A percentile compares a stretch with the other conserved stretches of the same genome.
Conservation (phyloP, 192 early-diverging fungal species). For the Coemansia erecta region DNA sequence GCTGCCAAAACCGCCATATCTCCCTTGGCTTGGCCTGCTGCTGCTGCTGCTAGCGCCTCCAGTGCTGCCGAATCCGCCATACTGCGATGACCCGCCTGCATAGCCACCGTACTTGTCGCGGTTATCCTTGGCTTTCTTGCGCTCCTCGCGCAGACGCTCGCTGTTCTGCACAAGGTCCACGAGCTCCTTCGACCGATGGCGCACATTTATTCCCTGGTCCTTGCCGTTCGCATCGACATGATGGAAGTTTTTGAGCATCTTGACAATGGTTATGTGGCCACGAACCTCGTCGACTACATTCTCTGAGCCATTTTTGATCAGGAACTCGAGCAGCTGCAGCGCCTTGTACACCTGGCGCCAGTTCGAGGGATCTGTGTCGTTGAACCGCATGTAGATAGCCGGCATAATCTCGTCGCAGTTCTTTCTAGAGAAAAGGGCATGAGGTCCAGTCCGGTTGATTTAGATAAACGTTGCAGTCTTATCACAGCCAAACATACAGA, state of each 20-base stretch:
- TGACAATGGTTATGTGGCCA: constrained; percentile 84
- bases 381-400: constrained; percentile 81
- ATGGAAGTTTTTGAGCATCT: constrained; percentile 83
- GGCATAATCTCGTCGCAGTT: constrained; percentile 96
- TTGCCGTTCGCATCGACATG: constrained; percentile 92
- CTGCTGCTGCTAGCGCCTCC: constrained; percentile 19
- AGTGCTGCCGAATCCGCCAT: constrained; percentile 27
- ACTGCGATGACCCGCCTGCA: constrained; percentile 50
- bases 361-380: constrained; percentile 76
- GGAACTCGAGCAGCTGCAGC: constrained; percentile 88
- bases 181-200: constrained; percentile 82
- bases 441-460: too few species aligned
- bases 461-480: too few species aligned
- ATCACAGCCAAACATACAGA: too few species aligned
- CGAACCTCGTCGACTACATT: constrained; percentile 86
- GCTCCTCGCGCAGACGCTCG: constrained; percentile 78
- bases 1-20: constrained; percentile 66
- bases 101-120: constrained; percentile 85
- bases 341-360: constrained; percentile 99
- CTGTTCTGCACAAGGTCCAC: constrained; percentile 76
- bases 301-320: constrained; percentile 93
- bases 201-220: constrained; percentile 97
- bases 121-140: constrained; percentile 87
- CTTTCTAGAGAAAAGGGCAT: constrained; percentile 56
- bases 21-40: constrained; percentile 17